A percentile compares a stretch with the other conserved stretches of the same genome.
Conservation (phyloP, 495 filamentous ascomycete species). For the Talaromyces thailandensis region DNA sequence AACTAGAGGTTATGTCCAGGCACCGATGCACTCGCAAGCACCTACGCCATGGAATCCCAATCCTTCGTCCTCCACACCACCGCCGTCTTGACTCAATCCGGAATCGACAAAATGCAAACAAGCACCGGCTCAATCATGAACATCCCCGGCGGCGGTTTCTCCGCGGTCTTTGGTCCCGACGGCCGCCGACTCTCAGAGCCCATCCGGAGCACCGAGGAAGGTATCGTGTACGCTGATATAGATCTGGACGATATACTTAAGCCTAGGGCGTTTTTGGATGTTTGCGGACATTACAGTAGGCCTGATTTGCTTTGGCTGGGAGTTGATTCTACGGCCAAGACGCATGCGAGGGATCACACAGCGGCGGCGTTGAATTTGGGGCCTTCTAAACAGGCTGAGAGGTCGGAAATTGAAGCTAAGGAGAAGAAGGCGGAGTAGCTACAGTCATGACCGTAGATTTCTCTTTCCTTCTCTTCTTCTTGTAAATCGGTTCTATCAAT, state of each 20-base stretch:
- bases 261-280: constrained; percentile 32
- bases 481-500: not conserved
- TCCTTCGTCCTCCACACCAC: constrained; percentile 43
- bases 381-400: not conserved
- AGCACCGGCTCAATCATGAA: constrained; percentile 21
- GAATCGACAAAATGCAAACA: constrained; percentile 32
- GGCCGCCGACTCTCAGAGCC: constrained; percentile 33
- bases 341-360: constrained; percentile 5
- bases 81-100: constrained; percentile 28
- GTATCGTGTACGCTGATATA: constrained; percentile 40
- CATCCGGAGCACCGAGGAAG: constrained; percentile 24
- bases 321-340: constrained; percentile 27
- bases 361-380: not conserved
- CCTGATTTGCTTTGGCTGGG: constrained; percentile 47
- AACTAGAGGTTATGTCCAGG: constrained; percentile 8
- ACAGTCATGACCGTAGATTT: not conserved
- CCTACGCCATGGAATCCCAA: constrained; percentile 43
- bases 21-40: constrained; percentile 31
- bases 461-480: not conserved
- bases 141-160: constrained; percentile 35
- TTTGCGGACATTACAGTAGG: constrained; percentile 41
- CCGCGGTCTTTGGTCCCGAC: constrained; percentile 46
- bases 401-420: not conserved
- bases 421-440: not conserved
- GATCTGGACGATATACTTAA: constrained; percentile 28